Conservation (phyloP, 208 protist genomes). For the Novymonas esmeraldas region DNA sequence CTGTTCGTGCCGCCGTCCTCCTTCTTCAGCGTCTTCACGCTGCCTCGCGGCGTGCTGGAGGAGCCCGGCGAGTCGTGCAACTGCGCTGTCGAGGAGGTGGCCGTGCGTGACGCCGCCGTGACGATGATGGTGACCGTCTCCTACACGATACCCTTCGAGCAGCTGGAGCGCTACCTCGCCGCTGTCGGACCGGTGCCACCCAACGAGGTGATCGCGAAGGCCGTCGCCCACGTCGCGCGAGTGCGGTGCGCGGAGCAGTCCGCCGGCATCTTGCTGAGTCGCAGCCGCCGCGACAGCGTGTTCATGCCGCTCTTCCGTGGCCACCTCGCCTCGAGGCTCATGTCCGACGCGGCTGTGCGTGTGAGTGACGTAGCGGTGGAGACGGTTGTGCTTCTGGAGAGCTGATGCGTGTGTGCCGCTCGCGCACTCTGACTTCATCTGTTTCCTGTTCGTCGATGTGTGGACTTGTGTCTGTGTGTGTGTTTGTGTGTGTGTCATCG, state of each 20-base stretch:
- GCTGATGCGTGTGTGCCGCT: no score
- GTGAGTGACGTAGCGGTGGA: slow-evolving; percentile 62
- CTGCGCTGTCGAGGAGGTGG: slow-evolving; percentile 61
- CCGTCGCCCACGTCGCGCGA: slow-evolving; percentile 52
- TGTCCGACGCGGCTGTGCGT: slow-evolving; percentile 69
- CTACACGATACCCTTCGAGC: slow-evolving; percentile 70
- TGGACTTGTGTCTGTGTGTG: no score
- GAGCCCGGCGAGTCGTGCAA: slow-evolving; percentile 58
- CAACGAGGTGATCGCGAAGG: slow-evolving; percentile 71
- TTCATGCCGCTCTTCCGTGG: slow-evolving; percentile 57
- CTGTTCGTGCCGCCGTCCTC: slow-evolving; percentile 71
- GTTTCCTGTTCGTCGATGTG: no score
- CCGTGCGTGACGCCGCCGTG: slow-evolving; percentile 63
- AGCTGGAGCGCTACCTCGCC: slow-evolving; percentile 84
- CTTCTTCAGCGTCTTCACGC: slow-evolving; percentile 78
- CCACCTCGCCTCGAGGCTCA: slow-evolving; percentile 65
- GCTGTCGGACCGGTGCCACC: slow-evolving; percentile 73
- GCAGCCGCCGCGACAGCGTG: slow-evolving; percentile 51
- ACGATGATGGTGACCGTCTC: slow-evolving; percentile 68
- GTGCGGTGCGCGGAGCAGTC: slow-evolving; percentile 60
- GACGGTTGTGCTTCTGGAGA: slow-evolving; percentile 59
- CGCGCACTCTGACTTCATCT: no score
- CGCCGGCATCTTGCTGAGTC: slow-evolving; percentile 73
- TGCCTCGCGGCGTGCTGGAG: slow-evolving; percentile 59
- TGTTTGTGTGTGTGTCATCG: no score